Evolutionary conservation across 208 protist species (phyloP).

Genomic region (Leishmania tarentolae): DNA sequence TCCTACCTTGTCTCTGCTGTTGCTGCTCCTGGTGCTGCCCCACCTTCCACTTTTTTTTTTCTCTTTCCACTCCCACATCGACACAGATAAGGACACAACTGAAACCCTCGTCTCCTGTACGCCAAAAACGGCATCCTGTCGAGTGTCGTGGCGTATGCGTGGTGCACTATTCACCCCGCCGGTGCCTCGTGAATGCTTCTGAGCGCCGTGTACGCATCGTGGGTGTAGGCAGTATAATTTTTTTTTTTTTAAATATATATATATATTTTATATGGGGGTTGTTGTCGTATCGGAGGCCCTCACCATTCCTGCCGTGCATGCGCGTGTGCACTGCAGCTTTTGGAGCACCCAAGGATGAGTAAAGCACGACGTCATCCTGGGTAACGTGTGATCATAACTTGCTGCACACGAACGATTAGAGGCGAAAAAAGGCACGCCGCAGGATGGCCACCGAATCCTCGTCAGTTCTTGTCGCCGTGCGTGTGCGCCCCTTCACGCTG

Average conservation of each 20-base stretch:
- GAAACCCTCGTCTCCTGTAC: background rate
- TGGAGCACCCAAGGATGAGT: background rate
- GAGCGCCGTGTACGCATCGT: background rate
- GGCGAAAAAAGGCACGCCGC: background rate
- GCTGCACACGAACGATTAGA: background rate
- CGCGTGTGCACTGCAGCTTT: background rate
- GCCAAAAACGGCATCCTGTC: background rate
- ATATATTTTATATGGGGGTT: too few relatives aligned
- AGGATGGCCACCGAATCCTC: slow-evolving; percentile 68
- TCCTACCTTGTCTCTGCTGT: background rate
- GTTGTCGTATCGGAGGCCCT: too few relatives aligned
- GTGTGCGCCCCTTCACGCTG: slow-evolving; percentile 65
- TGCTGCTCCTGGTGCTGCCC: background rate
- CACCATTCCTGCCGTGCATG: background rate
- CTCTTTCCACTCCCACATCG: background rate
- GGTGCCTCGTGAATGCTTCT: background rate
- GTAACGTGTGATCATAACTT: background rate
- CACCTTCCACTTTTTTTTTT: background rate
- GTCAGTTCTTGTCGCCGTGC: slow-evolving; percentile 76
- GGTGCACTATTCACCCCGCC: background rate
- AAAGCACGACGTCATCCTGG: background rate
- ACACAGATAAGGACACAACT: background rate
- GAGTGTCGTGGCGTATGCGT: background rate
- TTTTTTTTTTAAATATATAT: background rate
- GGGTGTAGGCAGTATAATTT: too few relatives aligned